Conservation (phyloP, 2,329 filamentous ascomycete species). For the Alternaria rosae region DNA sequence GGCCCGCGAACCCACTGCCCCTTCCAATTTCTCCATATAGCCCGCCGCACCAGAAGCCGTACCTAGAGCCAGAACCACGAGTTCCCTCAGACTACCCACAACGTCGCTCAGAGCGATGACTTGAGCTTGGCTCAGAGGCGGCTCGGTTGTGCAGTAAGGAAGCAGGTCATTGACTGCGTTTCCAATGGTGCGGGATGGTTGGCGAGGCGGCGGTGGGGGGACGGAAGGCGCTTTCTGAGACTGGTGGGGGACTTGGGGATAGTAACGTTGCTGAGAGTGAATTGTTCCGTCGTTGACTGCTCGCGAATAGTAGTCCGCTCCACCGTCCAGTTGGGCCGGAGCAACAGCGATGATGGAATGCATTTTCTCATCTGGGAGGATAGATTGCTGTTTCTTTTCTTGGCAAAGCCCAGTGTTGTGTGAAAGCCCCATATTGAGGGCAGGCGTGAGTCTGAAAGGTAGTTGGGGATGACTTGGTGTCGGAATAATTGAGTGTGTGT, state of each 20-base stretch:
- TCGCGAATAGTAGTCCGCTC: slow-evolving; percentile 5
- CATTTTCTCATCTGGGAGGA: not conserved
- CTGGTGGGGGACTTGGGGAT: not conserved
- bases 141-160: slow-evolving; percentile 39
- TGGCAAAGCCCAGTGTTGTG: not conserved
- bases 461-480: not conserved
- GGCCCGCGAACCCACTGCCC: slow-evolving; percentile 30
- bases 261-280: slow-evolving; percentile 1
- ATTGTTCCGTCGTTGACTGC: not conserved
- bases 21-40: slow-evolving; percentile 21
- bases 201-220: not conserved
- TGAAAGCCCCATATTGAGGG: not conserved
- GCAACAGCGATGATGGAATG: not conserved
- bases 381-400: not conserved
- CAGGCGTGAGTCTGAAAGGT: too few species aligned
- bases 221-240: not conserved
- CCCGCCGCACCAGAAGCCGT: slow-evolving; percentile 25
- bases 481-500: not conserved
- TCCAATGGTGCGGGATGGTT: not conserved
- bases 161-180: slow-evolving; percentile 33
- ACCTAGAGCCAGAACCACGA: slow-evolving; percentile 37
- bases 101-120: slow-evolving; percentile 44
- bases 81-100: slow-evolving; percentile 40
- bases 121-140: slow-evolving; percentile 31
- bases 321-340: slow-evolving; percentile 18